Evolutionary conservation across 495 filamentous ascomycete genomes (phyloP), one percentile per base, ranked within the genome.

Genomic region (Xylaria sp.): DNA sequence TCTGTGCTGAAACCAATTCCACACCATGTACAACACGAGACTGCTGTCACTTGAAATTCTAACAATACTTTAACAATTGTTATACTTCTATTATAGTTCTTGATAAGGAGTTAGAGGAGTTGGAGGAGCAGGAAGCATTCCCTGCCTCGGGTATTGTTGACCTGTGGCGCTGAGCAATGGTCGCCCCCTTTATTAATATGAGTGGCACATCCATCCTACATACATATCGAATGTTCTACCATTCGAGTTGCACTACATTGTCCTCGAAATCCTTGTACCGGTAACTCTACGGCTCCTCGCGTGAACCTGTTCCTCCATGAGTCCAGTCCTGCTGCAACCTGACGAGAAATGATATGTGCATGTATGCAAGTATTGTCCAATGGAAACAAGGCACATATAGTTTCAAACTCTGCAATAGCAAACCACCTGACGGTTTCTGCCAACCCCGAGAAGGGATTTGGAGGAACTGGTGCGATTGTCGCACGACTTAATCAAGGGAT

Each of bases 251-350:
- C 40, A 64, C 61, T n/a, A 41, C 41, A 46, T 64, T 46, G 41
- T 33, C 55, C 67, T 61, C 67, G 31, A 69, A 14, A 40, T 14
- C 41, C 55, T 33, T 44, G 52, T 46, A 58, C 58, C 26, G 6
- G 53, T 17, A 57, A 61, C 26, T 29, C 53, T 12, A 46, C 55
- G 67, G 57, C n/a, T 61, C 26, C 57, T 52, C 35, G 67, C 67
- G 61, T 61, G 58, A 50, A 21, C 67, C 41, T 26, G 8, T 41
- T 61, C 21, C 31, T 40, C 44, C 21, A 24, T 24, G 62, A 12
- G 19, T 66, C n/a, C 21, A 12, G 19, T 66, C n/a, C 21, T 12
- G 17, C 61, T 31, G 24, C 26, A 48, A 48, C 48, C 17, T 19
- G 21, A 19, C 48, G 21, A 14, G 15, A 67, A 55, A 35, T 7